Conservation (phyloP, 179 eudicot species). For the Pouteria campechiana region DNA sequence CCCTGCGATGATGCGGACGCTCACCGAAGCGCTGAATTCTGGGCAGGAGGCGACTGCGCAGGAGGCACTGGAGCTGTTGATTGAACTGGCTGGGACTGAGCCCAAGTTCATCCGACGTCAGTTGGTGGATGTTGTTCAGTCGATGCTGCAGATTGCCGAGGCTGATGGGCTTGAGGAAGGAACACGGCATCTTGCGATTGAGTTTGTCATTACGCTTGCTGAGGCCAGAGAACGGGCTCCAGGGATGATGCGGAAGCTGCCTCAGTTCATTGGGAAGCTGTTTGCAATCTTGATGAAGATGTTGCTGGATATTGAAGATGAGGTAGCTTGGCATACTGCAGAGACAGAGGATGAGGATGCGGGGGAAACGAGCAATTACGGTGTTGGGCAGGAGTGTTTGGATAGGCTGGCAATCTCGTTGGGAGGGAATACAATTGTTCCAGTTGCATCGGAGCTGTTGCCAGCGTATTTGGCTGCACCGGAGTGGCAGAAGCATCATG, state of each 20-base stretch:
- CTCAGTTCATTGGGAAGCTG: slow-evolving; percentile 15
- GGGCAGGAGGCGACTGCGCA: slow-evolving; percentile 11
- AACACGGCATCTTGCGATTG: slow-evolving; percentile 9
- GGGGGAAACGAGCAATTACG: slow-evolving; percentile 18
- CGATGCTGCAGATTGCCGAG: slow-evolving; percentile 13
- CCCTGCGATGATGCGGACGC: slow-evolving; percentile 10
- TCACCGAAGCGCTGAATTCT: slow-evolving; percentile 9
- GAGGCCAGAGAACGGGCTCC: slow-evolving; percentile 28
- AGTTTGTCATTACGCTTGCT: slow-evolving; percentile 18
- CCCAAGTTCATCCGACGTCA: slow-evolving; percentile 6
- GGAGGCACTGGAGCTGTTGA: slow-evolving; percentile 8
- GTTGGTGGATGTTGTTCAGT: slow-evolving; percentile 5
- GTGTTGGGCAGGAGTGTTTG: slow-evolving; percentile 21
- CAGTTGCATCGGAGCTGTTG: slow-evolving; percentile 20
- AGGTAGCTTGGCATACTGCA: slow-evolving; percentile 18
- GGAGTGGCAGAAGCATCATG: slow-evolving; percentile 21
- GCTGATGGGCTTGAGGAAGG: slow-evolving; percentile 8
- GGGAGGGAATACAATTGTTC: slow-evolving; percentile 18
- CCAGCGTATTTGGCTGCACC: slow-evolving; percentile 20
- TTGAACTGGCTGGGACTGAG: slow-evolving; percentile 8
- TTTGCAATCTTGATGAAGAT: slow-evolving; percentile 19
- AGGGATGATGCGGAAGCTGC: slow-evolving; percentile 27
- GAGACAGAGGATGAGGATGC: slow-evolving; percentile 23
- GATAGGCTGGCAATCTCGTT: slow-evolving; percentile 18
- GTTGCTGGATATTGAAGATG: slow-evolving; percentile 21